Evolutionary conservation across 2,329 filamentous ascomycete genomes (phyloP).

Genomic region (Claviceps arundinis): DNA sequence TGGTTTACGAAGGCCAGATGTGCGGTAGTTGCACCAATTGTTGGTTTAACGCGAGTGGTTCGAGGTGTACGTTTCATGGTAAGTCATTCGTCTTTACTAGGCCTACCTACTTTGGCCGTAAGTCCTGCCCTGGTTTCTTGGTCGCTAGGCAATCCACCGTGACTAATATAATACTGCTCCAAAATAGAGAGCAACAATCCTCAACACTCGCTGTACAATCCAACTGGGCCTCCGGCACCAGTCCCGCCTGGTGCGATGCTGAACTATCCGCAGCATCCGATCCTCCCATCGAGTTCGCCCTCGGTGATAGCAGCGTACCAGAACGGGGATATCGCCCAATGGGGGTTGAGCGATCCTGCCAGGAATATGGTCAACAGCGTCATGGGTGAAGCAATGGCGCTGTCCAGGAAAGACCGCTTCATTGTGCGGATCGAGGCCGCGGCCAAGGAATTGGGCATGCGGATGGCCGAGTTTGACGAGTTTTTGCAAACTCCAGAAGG

Average conservation of each 20-base stretch:
- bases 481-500: conserved; percentile 17
- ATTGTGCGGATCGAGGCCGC: conserved; percentile 39
- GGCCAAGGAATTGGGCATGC: conserved; percentile 40
- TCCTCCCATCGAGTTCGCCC: not conserved
- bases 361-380: conserved; percentile 21
- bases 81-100: conserved; percentile 11
- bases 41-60: conserved; percentile 49
- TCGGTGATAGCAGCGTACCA: conserved; percentile 1
- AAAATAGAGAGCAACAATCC: conserved; percentile 31
- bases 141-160: not conserved
- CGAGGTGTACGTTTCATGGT: conserved; percentile 48
- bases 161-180: not conserved
- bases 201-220: conserved; percentile 14
- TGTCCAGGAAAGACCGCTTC: conserved; percentile 30
- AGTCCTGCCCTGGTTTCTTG: not conserved
- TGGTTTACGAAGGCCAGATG: conserved; percentile 48
- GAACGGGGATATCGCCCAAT: conserved; percentile 22
- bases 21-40: conserved; percentile 50
- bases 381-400: conserved; percentile 30
- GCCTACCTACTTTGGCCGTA: not conserved
- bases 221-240: not conserved
- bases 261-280: conserved; percentile 11
- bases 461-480: conserved; percentile 39
- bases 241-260: not conserved
- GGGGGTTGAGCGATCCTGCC: conserved; percentile 12